Conservation (phyloP, 352 stramenopile genomes). For the Peronospora belbahrii region DNA sequence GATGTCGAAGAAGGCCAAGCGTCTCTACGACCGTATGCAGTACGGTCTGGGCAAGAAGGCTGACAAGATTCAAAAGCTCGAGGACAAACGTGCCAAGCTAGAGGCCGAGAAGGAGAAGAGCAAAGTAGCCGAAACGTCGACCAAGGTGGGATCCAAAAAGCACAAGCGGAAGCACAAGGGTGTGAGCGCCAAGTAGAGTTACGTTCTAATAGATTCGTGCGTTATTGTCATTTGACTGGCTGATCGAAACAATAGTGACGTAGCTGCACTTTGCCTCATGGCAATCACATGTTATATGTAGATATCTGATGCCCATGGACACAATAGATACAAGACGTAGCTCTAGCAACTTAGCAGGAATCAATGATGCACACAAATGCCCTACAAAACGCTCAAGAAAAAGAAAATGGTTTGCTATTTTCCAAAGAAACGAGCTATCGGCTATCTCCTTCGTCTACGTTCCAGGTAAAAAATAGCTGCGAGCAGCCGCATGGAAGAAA, state of each 20-base stretch:
- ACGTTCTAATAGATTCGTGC: slow-evolving; percentile 40
- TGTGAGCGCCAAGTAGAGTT: slow-evolving; percentile 30
- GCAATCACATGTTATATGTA: background rate
- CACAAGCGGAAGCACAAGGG: slow-evolving; percentile 29
- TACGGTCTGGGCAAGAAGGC: slow-evolving; percentile 85
- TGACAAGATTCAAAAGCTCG: slow-evolving; percentile 78
- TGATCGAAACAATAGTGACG: background rate
- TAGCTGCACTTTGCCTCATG: too few species aligned
- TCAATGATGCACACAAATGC: background rate
- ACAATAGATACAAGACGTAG: background rate
- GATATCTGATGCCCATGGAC: background rate
- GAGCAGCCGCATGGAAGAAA: slow-evolving; percentile 24
- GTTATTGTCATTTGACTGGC: background rate
- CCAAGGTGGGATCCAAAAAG: slow-evolving; percentile 33
- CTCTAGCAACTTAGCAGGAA: background rate
- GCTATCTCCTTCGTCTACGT: slow-evolving; percentile 21
- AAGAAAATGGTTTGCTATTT: slow-evolving; percentile 47
- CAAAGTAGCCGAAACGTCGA: slow-evolving; percentile 19
- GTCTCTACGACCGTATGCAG: slow-evolving; percentile 89
- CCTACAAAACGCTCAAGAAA: slow-evolving; percentile 1
- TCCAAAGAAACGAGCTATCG: slow-evolving; percentile 32
- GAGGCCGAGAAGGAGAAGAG: slow-evolving; percentile 52
- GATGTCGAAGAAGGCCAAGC: slow-evolving; percentile 91
- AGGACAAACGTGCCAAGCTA: slow-evolving; percentile 70
- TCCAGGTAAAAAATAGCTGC: slow-evolving; percentile 27